A percentile compares a stretch with the other conserved stretches of the same genome.
phyloP scores from a whole-genome alignment of 768 basidiomycete genomes.

The Mycena haematopus region DNA sequence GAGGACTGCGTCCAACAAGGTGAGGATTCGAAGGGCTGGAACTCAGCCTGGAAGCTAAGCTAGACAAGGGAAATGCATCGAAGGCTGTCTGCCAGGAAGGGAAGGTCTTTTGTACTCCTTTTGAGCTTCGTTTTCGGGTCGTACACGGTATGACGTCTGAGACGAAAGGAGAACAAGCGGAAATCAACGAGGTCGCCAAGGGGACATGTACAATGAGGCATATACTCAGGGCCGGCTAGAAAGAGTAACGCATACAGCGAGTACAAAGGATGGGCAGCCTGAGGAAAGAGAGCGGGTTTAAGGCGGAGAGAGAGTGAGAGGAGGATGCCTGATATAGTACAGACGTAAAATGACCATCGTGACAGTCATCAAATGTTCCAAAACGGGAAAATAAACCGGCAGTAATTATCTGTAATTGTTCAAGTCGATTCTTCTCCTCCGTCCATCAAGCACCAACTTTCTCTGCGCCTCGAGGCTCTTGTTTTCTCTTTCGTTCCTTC shows the following conservation, averaged over 20 bases:
- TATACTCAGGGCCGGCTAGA: background rate
- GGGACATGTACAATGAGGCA: background rate
- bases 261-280: background rate
- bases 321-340: too few species aligned
- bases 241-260: background rate
- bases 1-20: background rate
- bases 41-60: too few species aligned
- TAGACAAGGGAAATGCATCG: slow-evolving; percentile 5
- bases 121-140: background rate
- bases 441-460: background rate
- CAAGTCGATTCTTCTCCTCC: background rate
- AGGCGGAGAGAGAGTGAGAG: background rate
- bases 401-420: background rate
- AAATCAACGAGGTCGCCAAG: background rate
- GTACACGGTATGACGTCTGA: background rate
- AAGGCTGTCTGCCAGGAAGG: background rate
- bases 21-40: too few species aligned
- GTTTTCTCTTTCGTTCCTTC: background rate
- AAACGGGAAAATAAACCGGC: background rate
- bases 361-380: too few species aligned
- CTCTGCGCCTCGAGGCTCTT: too few species aligned
- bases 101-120: background rate
- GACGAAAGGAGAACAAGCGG: slow-evolving; percentile 10
- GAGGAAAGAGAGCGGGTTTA: background rate
- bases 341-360: too few species aligned